These are phyloP conservation scores for Vitis riparia DNA, from an alignment of 164 flowering plant species.

Conservation along the genomic window DNA sequence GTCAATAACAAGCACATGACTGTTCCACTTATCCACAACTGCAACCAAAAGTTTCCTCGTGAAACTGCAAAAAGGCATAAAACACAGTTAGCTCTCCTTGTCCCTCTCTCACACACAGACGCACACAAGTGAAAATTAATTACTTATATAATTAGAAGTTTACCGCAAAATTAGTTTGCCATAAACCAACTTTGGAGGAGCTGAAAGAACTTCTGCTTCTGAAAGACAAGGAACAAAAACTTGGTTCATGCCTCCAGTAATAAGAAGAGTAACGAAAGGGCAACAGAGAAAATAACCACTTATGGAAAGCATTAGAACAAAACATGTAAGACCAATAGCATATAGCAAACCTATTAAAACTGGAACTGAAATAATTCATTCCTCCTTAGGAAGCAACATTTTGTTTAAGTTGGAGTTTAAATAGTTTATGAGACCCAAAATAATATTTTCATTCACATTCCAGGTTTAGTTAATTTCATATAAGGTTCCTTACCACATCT, in stretches of 20 bases:
- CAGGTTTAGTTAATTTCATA: too few relatives aligned
- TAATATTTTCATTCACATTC: too few relatives aligned
- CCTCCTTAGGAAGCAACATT: too few relatives aligned
- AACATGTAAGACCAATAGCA: background rate
- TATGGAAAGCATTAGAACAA: background rate
- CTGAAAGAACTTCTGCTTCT: constrained; percentile 93
- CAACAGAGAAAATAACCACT: background rate
- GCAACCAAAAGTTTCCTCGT: constrained; percentile 76
- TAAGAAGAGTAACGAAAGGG: background rate
- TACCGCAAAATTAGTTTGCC: constrained; percentile 77
- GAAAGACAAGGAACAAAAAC: constrained; percentile 23
- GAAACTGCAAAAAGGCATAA: constrained; percentile 44
- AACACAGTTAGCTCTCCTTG: constrained; percentile 3
- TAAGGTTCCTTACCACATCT: too few relatives aligned
- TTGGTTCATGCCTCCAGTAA: background rate
- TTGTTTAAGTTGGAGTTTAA: too few relatives aligned
- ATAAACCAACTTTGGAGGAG: constrained; percentile 95
- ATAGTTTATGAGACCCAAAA: too few relatives aligned
- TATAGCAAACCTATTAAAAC: background rate
- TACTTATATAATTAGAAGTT: background rate
- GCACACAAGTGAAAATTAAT: background rate
- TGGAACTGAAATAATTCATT: background rate
- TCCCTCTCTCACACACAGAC: background rate
- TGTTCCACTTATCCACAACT: constrained; percentile 66
- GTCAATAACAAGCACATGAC: constrained; percentile 59